Evolutionary conservation across 2,329 filamentous ascomycete species (phyloP).

Genomic region (Exserohilum rostratum): DNA sequence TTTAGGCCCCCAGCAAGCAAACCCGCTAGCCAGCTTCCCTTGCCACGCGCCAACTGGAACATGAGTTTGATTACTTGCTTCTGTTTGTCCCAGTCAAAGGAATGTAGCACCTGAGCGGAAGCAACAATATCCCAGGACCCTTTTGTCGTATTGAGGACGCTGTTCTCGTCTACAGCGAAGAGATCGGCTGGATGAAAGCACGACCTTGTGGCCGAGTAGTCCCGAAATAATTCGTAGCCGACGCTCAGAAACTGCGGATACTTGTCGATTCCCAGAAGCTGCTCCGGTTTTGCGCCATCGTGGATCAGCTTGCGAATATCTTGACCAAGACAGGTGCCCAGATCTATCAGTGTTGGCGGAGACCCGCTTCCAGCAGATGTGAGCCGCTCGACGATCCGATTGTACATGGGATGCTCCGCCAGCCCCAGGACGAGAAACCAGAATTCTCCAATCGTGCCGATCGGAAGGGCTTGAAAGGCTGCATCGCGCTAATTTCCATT

Average conservation of each 20-base stretch:
- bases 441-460: not conserved
- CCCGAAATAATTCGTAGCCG: not conserved
- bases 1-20: not conserved
- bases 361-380: not conserved
- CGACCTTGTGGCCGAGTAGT: not conserved
- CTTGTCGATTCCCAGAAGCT: not conserved
- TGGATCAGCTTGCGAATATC: not conserved
- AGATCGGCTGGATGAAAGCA: not conserved
- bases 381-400: not conserved
- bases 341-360: not conserved
- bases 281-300: not conserved
- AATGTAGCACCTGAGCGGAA: not conserved
- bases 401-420: not conserved
- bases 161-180: not conserved
- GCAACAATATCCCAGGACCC: not conserved
- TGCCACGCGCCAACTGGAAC: not conserved
- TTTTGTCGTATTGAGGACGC: not conserved
- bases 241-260: not conserved
- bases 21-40: not conserved
- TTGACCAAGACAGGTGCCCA: not conserved
- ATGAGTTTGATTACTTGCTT: not conserved
- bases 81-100: not conserved
- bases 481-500: not conserved
- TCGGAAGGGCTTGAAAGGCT: not conserved
- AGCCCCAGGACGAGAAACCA: not conserved